These are phyloP conservation scores for Withania somnifera DNA, from an alignment of 305 asterid species.

Conservation along the genomic window DNA sequence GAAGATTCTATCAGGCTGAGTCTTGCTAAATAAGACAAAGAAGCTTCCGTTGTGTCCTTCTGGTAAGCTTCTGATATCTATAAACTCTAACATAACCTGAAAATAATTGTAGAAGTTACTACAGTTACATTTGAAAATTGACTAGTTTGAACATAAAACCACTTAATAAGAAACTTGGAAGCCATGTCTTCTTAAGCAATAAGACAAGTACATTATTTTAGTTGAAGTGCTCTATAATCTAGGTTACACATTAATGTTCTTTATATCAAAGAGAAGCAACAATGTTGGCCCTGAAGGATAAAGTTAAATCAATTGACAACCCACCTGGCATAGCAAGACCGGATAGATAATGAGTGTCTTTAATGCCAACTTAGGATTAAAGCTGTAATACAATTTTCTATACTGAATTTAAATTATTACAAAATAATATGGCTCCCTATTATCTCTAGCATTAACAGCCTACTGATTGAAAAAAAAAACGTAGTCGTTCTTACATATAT, in stretches of 20 bases:
- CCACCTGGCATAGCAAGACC: background rate
- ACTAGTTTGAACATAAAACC: background rate
- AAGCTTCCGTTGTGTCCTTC: conserved; percentile 53
- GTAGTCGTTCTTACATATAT: background rate
- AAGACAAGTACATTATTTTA: background rate
- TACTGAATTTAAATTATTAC: background rate
- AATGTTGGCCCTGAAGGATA: background rate
- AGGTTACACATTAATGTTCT: background rate
- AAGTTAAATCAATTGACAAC: background rate
- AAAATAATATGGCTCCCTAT: background rate
- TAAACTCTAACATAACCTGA: conserved; percentile 87
- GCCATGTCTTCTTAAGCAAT: background rate
- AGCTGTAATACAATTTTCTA: background rate
- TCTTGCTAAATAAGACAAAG: conserved; percentile 53
- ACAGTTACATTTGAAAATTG: background rate
- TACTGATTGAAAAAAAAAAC: background rate
- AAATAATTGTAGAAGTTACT: conserved; percentile 5
- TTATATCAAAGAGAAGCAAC: background rate
- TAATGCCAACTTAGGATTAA: background rate
- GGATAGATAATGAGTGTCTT: background rate
- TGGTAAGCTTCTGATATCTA: conserved; percentile 54
- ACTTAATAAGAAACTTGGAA: background rate
- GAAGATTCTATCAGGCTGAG: conserved; percentile 72
- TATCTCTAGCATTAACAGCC: background rate
- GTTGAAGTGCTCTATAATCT: background rate